A percentile compares a stretch with the other conserved stretches of the same genome.
These are phyloP conservation scores for Gonium pectorale DNA, from an alignment of 139 green algal species.

Conservation along the genomic window DNA sequence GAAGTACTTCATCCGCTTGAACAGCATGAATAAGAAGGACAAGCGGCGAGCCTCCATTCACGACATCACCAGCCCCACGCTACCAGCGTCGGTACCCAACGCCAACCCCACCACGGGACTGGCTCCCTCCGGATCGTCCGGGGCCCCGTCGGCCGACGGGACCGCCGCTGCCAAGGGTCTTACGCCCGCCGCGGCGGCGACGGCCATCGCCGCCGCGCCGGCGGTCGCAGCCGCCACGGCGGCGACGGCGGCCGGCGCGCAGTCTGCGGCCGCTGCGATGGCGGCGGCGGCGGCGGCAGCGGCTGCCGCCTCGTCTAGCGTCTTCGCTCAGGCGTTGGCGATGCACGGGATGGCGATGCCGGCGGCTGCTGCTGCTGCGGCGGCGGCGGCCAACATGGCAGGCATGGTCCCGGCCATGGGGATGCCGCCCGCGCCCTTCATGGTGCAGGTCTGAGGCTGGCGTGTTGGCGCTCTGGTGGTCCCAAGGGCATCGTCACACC, in stretches of 20 bases:
- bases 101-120: slow-evolving; percentile 4
- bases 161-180: too few species aligned
- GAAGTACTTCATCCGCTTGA: slow-evolving; percentile 97
- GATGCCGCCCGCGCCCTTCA: slow-evolving; percentile 15
- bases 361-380: background rate
- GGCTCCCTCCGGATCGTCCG: background rate
- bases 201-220: background rate
- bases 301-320: slow-evolving; percentile 12
- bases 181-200: background rate
- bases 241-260: background rate
- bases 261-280: background rate
- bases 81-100: slow-evolving; percentile 2
- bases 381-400: too few species aligned
- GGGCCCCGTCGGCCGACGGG: too few species aligned
- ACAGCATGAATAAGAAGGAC: slow-evolving; percentile 90
- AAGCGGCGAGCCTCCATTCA: slow-evolving; percentile 90
- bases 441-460: slow-evolving; percentile 32
- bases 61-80: slow-evolving; percentile 83
- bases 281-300: slow-evolving; percentile 3
- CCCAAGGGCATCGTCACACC: too few species aligned
- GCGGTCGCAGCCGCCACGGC: background rate
- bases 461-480: too few species aligned
- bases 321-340: slow-evolving; percentile 31
- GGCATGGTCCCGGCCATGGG: background rate
- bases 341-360: slow-evolving; percentile 29